Evolutionary conservation across 2,329 filamentous ascomycete species (phyloP).

Genomic region (Aureobasidium mangrovei): DNA sequence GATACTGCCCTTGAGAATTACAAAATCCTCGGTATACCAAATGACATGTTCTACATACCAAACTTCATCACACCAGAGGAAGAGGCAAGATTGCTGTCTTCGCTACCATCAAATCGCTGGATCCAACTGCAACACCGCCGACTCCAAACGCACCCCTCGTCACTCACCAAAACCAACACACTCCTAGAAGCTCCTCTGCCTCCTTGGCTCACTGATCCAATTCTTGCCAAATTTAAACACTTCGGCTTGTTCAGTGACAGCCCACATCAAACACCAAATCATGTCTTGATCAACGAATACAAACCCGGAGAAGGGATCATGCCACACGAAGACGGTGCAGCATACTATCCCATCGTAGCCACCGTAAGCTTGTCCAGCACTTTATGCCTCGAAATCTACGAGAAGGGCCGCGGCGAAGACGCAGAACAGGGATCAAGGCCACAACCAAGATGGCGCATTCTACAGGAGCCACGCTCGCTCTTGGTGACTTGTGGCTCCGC

Average conservation of each 20-base stretch:
- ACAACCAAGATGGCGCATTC: conserved; percentile 47
- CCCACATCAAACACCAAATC: conserved; percentile 71
- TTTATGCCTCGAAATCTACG: conserved; percentile 67
- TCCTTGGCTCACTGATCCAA: conserved; percentile 61
- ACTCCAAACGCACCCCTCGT: conserved; percentile 82
- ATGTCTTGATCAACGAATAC: conserved; percentile 93
- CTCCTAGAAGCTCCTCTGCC: conserved; percentile 69
- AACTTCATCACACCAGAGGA: conserved; percentile 73
- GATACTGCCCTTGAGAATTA: neutral
- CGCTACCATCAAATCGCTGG: conserved; percentile 54
- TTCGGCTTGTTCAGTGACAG: conserved; percentile 50
- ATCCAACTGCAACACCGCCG: conserved; percentile 79
- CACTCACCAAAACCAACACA: conserved; percentile 64
- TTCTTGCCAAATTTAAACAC: conserved; percentile 49
- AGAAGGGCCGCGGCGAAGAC: conserved; percentile 29
- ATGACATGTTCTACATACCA: conserved; percentile 71
- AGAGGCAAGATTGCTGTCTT: conserved; percentile 57
- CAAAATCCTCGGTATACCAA: conserved; percentile 48
- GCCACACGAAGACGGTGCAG: conserved; percentile 86
- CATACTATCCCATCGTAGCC: conserved; percentile 81
- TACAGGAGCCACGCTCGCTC: conserved; percentile 77
- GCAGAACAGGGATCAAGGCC: conserved; percentile 48
- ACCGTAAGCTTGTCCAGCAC: conserved; percentile 77
- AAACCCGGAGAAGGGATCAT: conserved; percentile 84
- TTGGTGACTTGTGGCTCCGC: conserved; percentile 61